Conservation (phyloP, 176 grass and related monocot species). For the Poa pratensis region DNA sequence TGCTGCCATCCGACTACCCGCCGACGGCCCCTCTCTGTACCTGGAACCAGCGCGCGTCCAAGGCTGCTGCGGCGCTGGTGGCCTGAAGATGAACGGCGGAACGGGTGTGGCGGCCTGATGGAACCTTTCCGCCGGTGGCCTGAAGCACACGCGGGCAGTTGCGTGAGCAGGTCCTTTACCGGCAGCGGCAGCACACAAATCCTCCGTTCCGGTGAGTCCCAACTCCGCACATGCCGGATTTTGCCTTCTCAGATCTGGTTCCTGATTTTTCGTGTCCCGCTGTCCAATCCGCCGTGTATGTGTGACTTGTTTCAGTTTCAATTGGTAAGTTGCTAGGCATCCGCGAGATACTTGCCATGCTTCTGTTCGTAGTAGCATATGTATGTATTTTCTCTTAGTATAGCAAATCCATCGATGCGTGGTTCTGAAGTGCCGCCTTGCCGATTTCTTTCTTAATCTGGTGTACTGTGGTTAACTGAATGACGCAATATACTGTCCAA, state of each 20-base stretch:
- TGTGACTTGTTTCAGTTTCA: neutral
- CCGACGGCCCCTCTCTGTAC: too few species aligned
- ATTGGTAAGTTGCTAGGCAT: neutral
- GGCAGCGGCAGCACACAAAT: too few species aligned
- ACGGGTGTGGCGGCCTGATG: too few species aligned
- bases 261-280: neutral
- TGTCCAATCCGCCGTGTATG: neutral
- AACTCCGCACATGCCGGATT: too few species aligned
- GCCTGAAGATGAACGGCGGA: too few species aligned
- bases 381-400: neutral
- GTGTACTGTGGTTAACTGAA: neutral
- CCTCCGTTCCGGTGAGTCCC: too few species aligned
- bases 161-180: too few species aligned
- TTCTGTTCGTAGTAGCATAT: neutral
- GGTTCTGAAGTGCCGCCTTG: neutral
- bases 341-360: neutral
- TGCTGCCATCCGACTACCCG: too few species aligned
- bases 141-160: too few species aligned
- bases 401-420: neutral
- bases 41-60: too few species aligned
- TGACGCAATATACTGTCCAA: neutral
- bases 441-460: neutral
- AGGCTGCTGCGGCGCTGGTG: too few species aligned
- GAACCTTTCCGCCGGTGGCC: too few species aligned
- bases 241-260: neutral